These are phyloP conservation scores for Collybia sordida DNA, from an alignment of 768 basidiomycete species.

Conservation along the genomic window DNA sequence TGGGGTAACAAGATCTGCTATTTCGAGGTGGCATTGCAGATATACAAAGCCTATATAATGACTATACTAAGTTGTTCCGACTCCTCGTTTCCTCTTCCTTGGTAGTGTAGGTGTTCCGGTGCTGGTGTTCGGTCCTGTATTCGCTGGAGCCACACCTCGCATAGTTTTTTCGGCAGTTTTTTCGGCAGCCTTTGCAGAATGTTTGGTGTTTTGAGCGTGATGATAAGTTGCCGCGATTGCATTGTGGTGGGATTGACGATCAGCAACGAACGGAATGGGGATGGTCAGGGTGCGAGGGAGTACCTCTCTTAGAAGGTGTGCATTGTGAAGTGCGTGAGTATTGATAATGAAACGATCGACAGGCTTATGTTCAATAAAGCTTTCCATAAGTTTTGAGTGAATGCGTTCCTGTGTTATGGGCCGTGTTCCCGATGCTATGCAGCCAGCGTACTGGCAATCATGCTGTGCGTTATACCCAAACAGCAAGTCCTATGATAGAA, in stretches of 20 bases:
- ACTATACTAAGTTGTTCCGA: too few relatives aligned
- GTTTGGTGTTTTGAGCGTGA: background rate
- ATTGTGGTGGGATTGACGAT: background rate
- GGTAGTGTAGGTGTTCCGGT: too few relatives aligned
- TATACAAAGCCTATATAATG: too few relatives aligned
- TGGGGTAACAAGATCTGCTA: too few relatives aligned
- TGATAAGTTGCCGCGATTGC: background rate
- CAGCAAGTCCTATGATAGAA: slow-evolving; percentile 10
- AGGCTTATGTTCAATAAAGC: slow-evolving; percentile 11
- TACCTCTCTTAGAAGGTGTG: slow-evolving; percentile 19
- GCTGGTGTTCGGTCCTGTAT: too few relatives aligned
- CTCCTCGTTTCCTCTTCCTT: too few relatives aligned
- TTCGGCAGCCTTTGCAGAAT: background rate
- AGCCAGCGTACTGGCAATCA: slow-evolving; percentile 15
- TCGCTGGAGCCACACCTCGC: too few relatives aligned
- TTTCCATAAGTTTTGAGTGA: background rate
- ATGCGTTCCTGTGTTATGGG: slow-evolving; percentile 12
- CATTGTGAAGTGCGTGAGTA: slow-evolving; percentile 29
- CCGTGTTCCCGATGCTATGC: slow-evolving; percentile 12
- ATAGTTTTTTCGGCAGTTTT: too few relatives aligned
- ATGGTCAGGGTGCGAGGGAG: slow-evolving; percentile 20
- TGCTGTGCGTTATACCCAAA: slow-evolving; percentile 22
- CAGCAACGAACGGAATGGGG: slow-evolving; percentile 10
- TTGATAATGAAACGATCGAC: slow-evolving; percentile 21
- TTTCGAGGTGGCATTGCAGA: too few relatives aligned